Base-by-base conservation (phyloP, 2,329 filamentous ascomycete genomes). In the Sporothrix curviconia region DNA sequence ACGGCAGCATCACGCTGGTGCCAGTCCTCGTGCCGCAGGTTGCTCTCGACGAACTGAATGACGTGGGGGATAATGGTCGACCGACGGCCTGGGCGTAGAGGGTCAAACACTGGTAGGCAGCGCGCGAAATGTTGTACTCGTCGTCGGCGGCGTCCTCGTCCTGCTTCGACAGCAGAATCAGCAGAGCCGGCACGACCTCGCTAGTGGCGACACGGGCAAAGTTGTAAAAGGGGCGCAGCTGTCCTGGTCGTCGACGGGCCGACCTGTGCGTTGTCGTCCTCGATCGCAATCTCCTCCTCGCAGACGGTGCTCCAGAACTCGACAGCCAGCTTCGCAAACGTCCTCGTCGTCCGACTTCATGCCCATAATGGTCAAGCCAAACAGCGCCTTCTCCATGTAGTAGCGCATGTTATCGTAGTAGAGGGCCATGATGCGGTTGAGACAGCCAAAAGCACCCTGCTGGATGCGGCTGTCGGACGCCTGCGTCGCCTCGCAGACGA, bases 241-340 rank as follows among this genome's bases (percentile, higher is more conserved):
- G 57, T 90, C 86, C 17, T 87, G 84, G 68, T 84, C 57, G 67
- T 95, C 90, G 59, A 80, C 75, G 11, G 53, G 71, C 76, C 65
- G 75, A 88, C 85, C 74, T 89, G 85, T 63, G 85, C 81, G 72
- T 99, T 99, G 73, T 99, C 94, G 69, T 99, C 94, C 70, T 99
- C 94, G 67, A 99, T 97, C 63, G 87, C 87, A 66, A 96, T 92
- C 74, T 99, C 94, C 75, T 99, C 94, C 72, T 99, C 94, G 73
- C 94, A 99, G 50, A 99, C 94, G n/a, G 94, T 96, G 78, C 92
- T 97, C 94, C 94, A 99, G 77, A 99, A 99, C 72, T 99, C 94
- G 64, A 99, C 91, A 37, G 94, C 94, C 57, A 99, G 81, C 81
- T 99, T 99, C 61, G 94, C 89, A 55, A n/a, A 99, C 94, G 70